Evolutionary conservation across 2,329 filamentous ascomycete species (phyloP).

Genomic region (Camillea tinctor): DNA sequence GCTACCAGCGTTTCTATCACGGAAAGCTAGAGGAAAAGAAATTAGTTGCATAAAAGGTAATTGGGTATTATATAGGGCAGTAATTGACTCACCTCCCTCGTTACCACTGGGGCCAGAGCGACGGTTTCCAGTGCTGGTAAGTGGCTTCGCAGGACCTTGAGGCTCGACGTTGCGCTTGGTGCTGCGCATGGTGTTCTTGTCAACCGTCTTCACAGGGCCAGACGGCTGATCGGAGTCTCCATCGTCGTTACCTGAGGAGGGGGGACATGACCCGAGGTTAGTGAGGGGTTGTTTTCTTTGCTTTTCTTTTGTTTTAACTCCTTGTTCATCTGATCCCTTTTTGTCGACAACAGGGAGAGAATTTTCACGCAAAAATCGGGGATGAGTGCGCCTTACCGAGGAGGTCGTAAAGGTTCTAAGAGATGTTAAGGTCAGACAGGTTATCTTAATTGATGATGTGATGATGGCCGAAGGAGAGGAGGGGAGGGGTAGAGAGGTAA

Average conservation of each 20-base stretch:
- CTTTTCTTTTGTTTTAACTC: no score
- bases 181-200: conserved; percentile 74
- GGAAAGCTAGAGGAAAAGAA: conserved; percentile 64
- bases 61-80: conserved; percentile 5
- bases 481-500: background rate
- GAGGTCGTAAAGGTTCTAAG: conserved; percentile 93
- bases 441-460: conserved; percentile 2
- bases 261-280: conserved; percentile 25
- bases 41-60: conserved; percentile 11
- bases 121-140: conserved; percentile 42
- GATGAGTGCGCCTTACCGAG: conserved; percentile 69
- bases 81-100: conserved; percentile 74
- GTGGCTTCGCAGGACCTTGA: conserved; percentile 59
- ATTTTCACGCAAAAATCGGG: conserved; percentile 19
- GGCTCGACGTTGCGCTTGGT: conserved; percentile 83
- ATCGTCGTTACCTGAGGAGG: conserved; percentile 61
- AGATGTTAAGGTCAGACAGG: background rate
- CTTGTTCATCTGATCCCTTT: background rate
- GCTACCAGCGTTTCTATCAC: conserved; percentile 79
- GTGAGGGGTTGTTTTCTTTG: conserved; percentile 5
- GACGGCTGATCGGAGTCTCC: conserved; percentile 68
- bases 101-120: conserved; percentile 67
- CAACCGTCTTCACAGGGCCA: conserved; percentile 83
- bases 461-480: background rate
- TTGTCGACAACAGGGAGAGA: conserved; percentile 10